Conservation (phyloP, 2,329 filamentous ascomycete genomes). For the Sporothrix mexicana region DNA sequence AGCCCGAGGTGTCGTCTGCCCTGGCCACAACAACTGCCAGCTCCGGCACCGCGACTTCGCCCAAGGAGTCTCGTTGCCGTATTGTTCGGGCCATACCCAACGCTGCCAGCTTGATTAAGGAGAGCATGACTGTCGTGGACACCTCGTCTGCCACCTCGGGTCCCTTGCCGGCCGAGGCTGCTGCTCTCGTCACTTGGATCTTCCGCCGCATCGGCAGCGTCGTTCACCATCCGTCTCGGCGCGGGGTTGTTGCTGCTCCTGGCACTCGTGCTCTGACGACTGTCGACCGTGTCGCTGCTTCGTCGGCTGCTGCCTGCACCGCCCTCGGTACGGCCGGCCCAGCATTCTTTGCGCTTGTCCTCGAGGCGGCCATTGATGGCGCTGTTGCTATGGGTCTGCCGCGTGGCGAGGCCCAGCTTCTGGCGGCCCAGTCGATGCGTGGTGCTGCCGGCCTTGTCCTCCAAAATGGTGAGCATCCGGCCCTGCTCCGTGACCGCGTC, state of each 20-base stretch:
- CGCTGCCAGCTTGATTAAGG: conserved; percentile 76
- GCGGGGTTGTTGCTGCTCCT: background rate
- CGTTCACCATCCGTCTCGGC: conserved; percentile 31
- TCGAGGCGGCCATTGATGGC: conserved; percentile 77
- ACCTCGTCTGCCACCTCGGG: conserved; percentile 50
- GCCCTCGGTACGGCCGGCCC: conserved; percentile 77
- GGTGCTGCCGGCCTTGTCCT: conserved; percentile 73
- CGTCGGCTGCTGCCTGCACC: conserved; percentile 71
- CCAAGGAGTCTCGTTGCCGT: conserved; percentile 58
- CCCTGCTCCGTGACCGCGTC: conserved; percentile 76
- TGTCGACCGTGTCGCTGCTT: conserved; percentile 42
- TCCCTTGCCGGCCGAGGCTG: conserved; percentile 60
- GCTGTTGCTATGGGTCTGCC: conserved; percentile 80
- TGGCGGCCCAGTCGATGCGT: conserved; percentile 81
- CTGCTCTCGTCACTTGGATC: conserved; percentile 72
- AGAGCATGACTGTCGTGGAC: conserved; percentile 83
- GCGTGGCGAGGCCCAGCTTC: conserved; percentile 71
- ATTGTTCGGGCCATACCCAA: conserved; percentile 86
- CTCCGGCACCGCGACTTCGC: background rate
- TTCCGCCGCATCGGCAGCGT: conserved; percentile 77
- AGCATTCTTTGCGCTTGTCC: conserved; percentile 75
- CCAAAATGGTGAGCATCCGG: conserved; percentile 71
- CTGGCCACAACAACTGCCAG: background rate
- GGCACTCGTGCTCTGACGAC: conserved; percentile 61
- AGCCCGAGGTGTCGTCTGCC: conserved; percentile 46